Conservation (phyloP, 1,139 yeast genomes). For the Taphrina populina region DNA sequence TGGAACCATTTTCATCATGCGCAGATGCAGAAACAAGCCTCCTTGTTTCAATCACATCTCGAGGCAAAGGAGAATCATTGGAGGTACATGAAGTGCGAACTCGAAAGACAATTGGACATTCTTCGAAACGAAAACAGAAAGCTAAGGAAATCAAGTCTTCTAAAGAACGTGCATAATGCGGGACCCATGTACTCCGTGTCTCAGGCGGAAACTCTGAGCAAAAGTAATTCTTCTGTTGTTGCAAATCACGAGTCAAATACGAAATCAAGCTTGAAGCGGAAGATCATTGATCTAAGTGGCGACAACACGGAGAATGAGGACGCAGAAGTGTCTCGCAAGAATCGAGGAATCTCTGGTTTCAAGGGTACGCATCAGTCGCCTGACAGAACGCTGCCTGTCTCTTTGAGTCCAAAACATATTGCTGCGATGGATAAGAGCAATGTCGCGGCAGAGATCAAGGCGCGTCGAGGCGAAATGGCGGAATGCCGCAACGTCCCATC, state of each 20-base stretch:
- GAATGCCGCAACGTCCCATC: conserved; percentile 1
- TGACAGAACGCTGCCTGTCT: neutral
- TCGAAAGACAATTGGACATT: neutral
- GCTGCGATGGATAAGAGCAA: neutral
- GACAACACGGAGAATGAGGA: too few species aligned
- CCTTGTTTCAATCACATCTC: neutral
- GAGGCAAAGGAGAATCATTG: neutral
- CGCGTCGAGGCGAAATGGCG: neutral
- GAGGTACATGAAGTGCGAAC: neutral
- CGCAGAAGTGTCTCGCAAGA: too few species aligned
- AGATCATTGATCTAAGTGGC: too few species aligned
- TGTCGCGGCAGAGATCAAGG: neutral
- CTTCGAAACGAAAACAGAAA: neutral
- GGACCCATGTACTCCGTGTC: too few species aligned
- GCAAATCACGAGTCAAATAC: too few species aligned
- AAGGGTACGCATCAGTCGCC: neutral
- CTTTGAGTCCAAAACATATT: neutral
- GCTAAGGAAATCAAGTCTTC: neutral
- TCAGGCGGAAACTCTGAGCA: too few species aligned
- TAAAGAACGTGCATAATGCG: too few species aligned
- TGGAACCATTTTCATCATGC: conserved; percentile 13
- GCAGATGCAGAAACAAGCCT: conserved; percentile 13
- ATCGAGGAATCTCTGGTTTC: too few species aligned
- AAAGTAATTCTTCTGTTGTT: too few species aligned
- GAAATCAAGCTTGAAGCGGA: too few species aligned